These are phyloP conservation scores for Fomitopsis serialis DNA, from an alignment of 768 basidiomycete species.

Conservation along the genomic window DNA sequence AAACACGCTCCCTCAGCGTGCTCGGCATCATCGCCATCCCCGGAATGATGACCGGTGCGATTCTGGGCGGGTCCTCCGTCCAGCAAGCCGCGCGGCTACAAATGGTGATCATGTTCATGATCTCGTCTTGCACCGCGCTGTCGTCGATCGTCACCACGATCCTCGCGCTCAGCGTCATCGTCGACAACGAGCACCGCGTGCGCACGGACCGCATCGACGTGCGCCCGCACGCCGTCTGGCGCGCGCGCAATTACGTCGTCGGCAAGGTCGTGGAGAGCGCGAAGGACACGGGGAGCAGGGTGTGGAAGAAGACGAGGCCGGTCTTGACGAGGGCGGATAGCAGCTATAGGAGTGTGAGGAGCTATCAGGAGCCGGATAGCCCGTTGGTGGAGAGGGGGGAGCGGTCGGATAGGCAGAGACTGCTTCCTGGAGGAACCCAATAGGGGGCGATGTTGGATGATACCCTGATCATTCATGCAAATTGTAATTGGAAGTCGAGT, in stretches of 20 bases:
- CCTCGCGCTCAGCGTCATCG: slow-evolving; percentile 52
- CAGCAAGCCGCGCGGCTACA: slow-evolving; percentile 82
- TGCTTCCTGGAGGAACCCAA: slow-evolving; percentile 14
- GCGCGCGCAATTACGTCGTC: slow-evolving; percentile 26
- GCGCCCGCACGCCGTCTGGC: slow-evolving; percentile 20
- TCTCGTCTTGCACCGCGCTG: slow-evolving; percentile 70
- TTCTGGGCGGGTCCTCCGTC: slow-evolving; percentile 81
- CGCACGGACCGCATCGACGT: slow-evolving; percentile 56
- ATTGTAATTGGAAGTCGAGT: too few relatives aligned
- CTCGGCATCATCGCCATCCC: slow-evolving; percentile 76
- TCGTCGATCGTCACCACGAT: slow-evolving; percentile 62
- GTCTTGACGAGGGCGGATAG: slow-evolving; percentile 1
- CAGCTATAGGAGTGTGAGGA: not conserved
- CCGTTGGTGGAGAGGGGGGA: slow-evolving; percentile 5
- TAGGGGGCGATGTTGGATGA: too few relatives aligned
- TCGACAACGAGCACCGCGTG: slow-evolving; percentile 65
- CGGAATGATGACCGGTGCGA: slow-evolving; percentile 91
- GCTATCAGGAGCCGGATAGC: not conserved
- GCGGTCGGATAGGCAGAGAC: slow-evolving; percentile 15
- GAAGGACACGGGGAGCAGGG: not conserved
- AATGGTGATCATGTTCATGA: slow-evolving; percentile 96
- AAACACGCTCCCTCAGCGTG: slow-evolving; percentile 39
- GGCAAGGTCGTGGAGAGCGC: slow-evolving; percentile 9
- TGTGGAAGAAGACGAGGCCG: slow-evolving; percentile 1
- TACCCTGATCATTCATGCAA: too few relatives aligned